Percentiles rank a stretch among this genome's conserved stretches.
Conservation (phyloP, 345 rosid species). For the Pseudoturritis turrita region DNA sequence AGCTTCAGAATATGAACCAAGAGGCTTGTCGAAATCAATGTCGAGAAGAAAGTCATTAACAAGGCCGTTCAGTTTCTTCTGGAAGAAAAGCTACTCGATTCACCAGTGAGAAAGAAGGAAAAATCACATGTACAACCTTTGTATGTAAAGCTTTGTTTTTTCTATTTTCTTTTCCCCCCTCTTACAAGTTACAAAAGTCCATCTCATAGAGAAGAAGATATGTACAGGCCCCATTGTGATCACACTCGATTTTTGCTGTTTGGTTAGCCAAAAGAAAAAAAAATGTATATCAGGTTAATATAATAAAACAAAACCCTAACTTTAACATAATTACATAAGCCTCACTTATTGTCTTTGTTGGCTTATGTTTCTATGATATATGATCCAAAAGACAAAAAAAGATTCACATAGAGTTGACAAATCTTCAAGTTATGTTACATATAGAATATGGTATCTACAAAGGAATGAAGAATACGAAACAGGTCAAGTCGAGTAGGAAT, state of each 20-base stretch:
- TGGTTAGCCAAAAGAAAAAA: neutral
- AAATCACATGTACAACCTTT: constrained; percentile 1
- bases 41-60: constrained; percentile 68
- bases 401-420: neutral
- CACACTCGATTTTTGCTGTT: constrained; percentile 25
- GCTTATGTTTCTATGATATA: neutral
- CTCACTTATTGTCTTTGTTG: neutral
- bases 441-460: constrained; percentile 3
- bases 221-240: constrained; percentile 45
- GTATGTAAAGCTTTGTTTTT: constrained; percentile 47
- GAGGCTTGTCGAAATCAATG: constrained; percentile 57
- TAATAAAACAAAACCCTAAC: neutral
- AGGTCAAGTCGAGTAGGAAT: constrained; percentile 9
- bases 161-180: constrained; percentile 3
- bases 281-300: constrained; percentile 18
- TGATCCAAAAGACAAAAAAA: neutral
- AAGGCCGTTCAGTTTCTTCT: constrained; percentile 67
- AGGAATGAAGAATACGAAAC: neutral
- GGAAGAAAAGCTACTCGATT: constrained; percentile 89
- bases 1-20: constrained; percentile 40
- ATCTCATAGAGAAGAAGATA: constrained; percentile 44
- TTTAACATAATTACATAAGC: neutral
- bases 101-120: constrained; percentile 37
- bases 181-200: constrained; percentile 31
- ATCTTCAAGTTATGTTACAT: neutral